These are phyloP conservation scores for Limnanthes douglasii DNA, from an alignment of 345 rosid genomes.

Conservation along the genomic window DNA sequence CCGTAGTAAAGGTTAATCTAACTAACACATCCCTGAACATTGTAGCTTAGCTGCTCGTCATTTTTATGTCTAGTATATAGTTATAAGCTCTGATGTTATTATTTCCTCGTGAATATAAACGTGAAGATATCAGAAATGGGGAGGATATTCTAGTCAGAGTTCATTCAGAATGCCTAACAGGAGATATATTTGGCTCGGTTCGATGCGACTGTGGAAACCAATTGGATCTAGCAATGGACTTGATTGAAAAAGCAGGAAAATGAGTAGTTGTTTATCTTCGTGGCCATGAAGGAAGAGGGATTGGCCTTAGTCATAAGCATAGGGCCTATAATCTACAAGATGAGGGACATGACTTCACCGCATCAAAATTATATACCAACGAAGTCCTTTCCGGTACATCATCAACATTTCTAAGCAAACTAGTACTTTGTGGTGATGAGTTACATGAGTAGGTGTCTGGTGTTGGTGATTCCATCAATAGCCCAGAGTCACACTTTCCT, in stretches of 20 bases:
- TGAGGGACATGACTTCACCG: too few species aligned
- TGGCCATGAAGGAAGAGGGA: slow-evolving; percentile 76
- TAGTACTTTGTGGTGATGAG: too few species aligned
- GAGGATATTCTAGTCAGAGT: slow-evolving; percentile 59
- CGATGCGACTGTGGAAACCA: slow-evolving; percentile 68
- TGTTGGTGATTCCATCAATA: too few species aligned
- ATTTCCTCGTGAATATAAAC: background rate
- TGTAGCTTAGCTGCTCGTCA: too few species aligned
- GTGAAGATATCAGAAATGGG: slow-evolving; percentile 48
- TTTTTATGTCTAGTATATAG: too few species aligned
- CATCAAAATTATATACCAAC: too few species aligned
- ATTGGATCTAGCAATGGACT: slow-evolving; percentile 46
- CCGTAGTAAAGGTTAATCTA: slow-evolving; percentile 49
- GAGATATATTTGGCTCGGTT: slow-evolving; percentile 60
- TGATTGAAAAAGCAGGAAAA: slow-evolving; percentile 39
- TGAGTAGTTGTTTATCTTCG: slow-evolving; percentile 52
- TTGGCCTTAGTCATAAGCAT: slow-evolving; percentile 67
- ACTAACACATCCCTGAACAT: too few species aligned
- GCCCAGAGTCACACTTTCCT: too few species aligned
- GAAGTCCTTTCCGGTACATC: too few species aligned
- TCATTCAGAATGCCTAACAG: slow-evolving; percentile 64
- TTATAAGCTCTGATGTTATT: background rate
- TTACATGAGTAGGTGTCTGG: too few species aligned
- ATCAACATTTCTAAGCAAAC: too few species aligned
- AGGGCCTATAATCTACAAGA: slow-evolving; percentile 57